Evolutionary conservation across 345 rosid species (phyloP).

Genomic region (Dipteronia sinensis): DNA sequence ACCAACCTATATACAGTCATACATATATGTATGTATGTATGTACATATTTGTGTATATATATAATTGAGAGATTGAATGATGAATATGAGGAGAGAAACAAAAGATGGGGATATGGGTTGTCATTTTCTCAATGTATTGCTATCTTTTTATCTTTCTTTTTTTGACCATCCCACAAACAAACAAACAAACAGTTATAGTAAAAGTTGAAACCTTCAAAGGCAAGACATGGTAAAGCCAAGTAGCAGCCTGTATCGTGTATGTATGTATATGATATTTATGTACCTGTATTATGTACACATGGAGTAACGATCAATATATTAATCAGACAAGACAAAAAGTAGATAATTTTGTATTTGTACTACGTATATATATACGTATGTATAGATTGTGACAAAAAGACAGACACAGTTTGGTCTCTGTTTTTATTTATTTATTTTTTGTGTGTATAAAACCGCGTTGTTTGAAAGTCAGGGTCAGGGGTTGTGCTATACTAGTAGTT

Average conservation of each 20-base stretch:
- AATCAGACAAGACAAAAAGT: not conserved
- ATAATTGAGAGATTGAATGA: not conserved
- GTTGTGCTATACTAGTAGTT: not conserved
- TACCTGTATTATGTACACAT: conserved; percentile 5
- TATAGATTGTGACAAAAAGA: not conserved
- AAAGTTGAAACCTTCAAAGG: conserved; percentile 50
- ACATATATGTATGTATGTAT: not conserved
- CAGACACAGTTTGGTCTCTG: no score
- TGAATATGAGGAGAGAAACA: conserved; percentile 16
- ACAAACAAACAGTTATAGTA: conserved; percentile 1
- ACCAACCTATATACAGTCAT: not conserved
- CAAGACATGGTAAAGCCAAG: not conserved
- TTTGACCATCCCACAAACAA: conserved; percentile 9
- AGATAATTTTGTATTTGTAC: conserved; percentile 11
- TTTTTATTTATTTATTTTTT: not conserved
- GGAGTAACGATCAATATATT: not conserved
- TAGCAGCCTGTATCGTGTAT: not conserved
- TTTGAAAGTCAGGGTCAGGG: conserved; percentile 33
- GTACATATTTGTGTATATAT: not conserved
- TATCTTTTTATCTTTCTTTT: not conserved
- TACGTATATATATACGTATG: not conserved
- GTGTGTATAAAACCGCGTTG: conserved; percentile 49
- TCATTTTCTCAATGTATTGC: conserved; percentile 18
- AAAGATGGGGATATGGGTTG: conserved; percentile 27
- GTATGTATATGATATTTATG: no score